Conservation (phyloP, 2,329 filamentous ascomycete species). For the Gliomastix tumulicola region DNA sequence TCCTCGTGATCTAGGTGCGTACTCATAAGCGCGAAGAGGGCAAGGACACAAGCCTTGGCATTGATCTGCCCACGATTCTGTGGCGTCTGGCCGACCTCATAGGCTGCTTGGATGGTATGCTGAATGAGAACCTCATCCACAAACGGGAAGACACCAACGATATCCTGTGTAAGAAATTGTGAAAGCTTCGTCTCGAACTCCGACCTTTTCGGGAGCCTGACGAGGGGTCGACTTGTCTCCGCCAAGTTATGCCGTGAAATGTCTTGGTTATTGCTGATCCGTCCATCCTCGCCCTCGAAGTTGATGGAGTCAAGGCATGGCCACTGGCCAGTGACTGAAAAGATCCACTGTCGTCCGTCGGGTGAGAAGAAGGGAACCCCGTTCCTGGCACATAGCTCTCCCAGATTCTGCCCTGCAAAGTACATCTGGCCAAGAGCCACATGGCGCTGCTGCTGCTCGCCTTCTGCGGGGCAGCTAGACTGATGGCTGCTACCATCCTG, state of each 20-base stretch:
- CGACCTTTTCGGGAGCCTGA: no score
- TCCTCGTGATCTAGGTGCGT: no score
- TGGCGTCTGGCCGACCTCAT: conserved; percentile 13
- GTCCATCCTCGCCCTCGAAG: no score
- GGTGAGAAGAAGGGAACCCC: conserved; percentile 1
- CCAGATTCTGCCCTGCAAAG: not conserved
- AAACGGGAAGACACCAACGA: conserved; percentile 33
- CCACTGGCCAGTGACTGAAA: conserved; percentile 1
- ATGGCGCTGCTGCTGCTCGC: no score
- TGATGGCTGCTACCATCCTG: no score
- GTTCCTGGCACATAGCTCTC: not conserved
- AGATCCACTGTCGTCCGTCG: conserved; percentile 1
- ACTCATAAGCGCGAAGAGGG: conserved; percentile 29
- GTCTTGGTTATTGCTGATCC: no score
- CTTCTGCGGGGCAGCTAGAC: no score
- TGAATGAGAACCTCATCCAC: conserved; percentile 31
- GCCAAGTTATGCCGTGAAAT: no score
- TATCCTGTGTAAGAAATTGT: conserved; percentile 11
- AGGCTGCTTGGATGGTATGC: conserved; percentile 30
- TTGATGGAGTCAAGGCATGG: not conserved
- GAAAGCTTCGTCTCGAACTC: no score
- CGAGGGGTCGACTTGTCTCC: no score
- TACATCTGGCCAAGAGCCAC: conserved; percentile 1
- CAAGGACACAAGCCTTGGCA: conserved; percentile 33
- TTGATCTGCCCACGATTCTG: conserved; percentile 12